These are phyloP conservation scores for Arthrobotrys megalospora DNA, from an alignment of 2,329 filamentous ascomycete genomes.

Conservation along the genomic window DNA sequence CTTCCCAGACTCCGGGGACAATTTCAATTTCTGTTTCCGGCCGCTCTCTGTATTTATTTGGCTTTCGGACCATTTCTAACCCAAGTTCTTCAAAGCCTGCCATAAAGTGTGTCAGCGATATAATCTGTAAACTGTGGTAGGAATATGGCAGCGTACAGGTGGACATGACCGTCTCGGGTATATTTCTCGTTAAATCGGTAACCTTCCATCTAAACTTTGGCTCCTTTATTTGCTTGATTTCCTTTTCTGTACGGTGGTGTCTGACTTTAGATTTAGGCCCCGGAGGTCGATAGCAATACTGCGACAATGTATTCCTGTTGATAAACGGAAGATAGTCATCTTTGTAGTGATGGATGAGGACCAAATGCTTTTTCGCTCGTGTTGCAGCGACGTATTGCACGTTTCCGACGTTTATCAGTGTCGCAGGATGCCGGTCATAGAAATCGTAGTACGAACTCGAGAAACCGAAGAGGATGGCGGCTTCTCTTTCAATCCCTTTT, in stretches of 20 bases:
- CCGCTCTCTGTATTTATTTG: slow-evolving; percentile 26
- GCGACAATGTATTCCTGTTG: slow-evolving; percentile 37
- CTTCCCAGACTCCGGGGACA: slow-evolving; percentile 32
- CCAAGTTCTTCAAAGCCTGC: slow-evolving; percentile 52
- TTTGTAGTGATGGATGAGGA: slow-evolving; percentile 51
- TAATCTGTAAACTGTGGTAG: neutral
- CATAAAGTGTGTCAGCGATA: neutral
- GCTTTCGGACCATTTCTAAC: slow-evolving; percentile 37
- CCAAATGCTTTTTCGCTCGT: slow-evolving; percentile 55
- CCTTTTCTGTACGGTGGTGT: slow-evolving; percentile 34
- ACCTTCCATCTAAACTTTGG: slow-evolving; percentile 52
- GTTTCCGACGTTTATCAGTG: slow-evolving; percentile 40
- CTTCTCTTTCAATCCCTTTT: slow-evolving; percentile 63
- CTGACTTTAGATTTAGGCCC: slow-evolving; percentile 22
- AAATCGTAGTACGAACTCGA: slow-evolving; percentile 58
- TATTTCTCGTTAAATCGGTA: slow-evolving; percentile 48
- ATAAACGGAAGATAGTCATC: slow-evolving; percentile 54
- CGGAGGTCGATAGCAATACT: slow-evolving; percentile 43
- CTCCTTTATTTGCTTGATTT: slow-evolving; percentile 31
- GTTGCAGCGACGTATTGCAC: slow-evolving; percentile 61
- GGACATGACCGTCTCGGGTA: slow-evolving; percentile 57
- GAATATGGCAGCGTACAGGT: slow-evolving; percentile 23
- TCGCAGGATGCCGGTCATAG: slow-evolving; percentile 47
- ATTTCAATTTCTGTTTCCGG: slow-evolving; percentile 42
- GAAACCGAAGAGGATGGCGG: slow-evolving; percentile 59